Evolutionary conservation across 306 rosid genomes (phyloP).

Genomic region (Fagus crenata): DNA sequence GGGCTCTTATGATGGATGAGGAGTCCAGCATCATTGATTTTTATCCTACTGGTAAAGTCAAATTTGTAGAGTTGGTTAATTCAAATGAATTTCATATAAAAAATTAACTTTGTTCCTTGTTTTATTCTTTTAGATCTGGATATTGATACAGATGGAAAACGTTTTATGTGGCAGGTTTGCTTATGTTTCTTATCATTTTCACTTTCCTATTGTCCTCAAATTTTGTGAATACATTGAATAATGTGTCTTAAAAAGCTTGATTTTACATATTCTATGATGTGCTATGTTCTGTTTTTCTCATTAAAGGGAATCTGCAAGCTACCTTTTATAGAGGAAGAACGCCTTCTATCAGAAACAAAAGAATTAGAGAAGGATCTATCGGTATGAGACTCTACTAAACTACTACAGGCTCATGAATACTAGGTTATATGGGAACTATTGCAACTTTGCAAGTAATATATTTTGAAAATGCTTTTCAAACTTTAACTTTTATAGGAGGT

Average conservation of each 20-base stretch:
- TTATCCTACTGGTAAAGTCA: slow-evolving; percentile 42
- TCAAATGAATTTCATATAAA: not conserved
- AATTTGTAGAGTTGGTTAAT: not conserved
- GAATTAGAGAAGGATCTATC: slow-evolving; percentile 28
- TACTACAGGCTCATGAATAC: not conserved
- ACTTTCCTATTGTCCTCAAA: not conserved
- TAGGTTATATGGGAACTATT: not conserved
- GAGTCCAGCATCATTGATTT: slow-evolving; percentile 39
- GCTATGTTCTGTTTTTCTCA: not conserved
- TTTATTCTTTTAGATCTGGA: slow-evolving; percentile 40
- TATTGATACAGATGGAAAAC: slow-evolving; percentile 53
- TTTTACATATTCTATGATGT: not conserved
- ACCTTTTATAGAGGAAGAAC: slow-evolving; percentile 49
- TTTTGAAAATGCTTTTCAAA: not conserved
- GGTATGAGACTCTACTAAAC: slow-evolving; percentile 37
- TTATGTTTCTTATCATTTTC: not conserved
- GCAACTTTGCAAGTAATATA: slow-evolving; percentile 33
- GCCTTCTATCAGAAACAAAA: slow-evolving; percentile 47
- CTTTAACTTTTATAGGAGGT: slow-evolving; percentile 22
- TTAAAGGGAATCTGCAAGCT: slow-evolving; percentile 50
- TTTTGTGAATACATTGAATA: not conserved
- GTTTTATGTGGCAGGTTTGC: slow-evolving; percentile 55
- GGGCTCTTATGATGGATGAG: slow-evolving; percentile 39
- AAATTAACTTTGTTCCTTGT: not conserved
- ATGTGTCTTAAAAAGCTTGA: slow-evolving; percentile 14